Evolutionary conservation across 2,329 filamentous ascomycete species (phyloP), one percentile per base, ranked within the genome.

Genomic region (Colletotrichum sublineola): DNA sequence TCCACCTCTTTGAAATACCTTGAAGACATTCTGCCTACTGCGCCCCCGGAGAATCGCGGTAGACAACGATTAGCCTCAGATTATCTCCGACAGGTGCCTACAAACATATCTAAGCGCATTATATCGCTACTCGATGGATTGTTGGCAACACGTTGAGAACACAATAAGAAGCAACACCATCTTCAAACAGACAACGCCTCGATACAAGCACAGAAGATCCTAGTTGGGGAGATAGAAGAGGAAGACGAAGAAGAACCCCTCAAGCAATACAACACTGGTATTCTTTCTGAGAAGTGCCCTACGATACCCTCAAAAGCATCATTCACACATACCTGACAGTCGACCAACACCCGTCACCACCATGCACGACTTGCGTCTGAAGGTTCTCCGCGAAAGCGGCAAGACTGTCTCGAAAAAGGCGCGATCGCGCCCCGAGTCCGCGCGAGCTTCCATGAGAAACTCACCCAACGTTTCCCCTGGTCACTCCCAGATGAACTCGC

Each of bases 381-480:
- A 92, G 81, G 91, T 90, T 63, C 88, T 94, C 71, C 84, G 87
- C 74, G 91, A 92, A 82, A 91, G 89, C 83, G 88, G 89, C 79
- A 94, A 94, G 84, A 94, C 92, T 20, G 82, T 90, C 44, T 94
- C 92, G 58, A 88, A 87, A 77, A 94, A 94, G 81, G 90, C 91
- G 31, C 87, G 86, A 73, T 87, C 88, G 31, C 85, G 86, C 72
- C 85, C 86, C 53, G 87, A 87, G 73, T 87, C 86, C 4, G 86
- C 87, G n/a, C 84, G 87, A 40, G 86, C 85, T n/a, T 92, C 90
- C 6, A 87, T 86, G 67, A 84, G 83, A 57, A 84, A 83, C 70
- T 92, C 91, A 1, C 87, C 88, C 44, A 84, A 86, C 68, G 85
- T 84, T 42, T 93, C 90, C 20, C 89, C 90, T 55, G 84, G 84